phyloP scores from a whole-genome alignment of 106 monocot species.

The Xerophyta viscosa region DNA sequence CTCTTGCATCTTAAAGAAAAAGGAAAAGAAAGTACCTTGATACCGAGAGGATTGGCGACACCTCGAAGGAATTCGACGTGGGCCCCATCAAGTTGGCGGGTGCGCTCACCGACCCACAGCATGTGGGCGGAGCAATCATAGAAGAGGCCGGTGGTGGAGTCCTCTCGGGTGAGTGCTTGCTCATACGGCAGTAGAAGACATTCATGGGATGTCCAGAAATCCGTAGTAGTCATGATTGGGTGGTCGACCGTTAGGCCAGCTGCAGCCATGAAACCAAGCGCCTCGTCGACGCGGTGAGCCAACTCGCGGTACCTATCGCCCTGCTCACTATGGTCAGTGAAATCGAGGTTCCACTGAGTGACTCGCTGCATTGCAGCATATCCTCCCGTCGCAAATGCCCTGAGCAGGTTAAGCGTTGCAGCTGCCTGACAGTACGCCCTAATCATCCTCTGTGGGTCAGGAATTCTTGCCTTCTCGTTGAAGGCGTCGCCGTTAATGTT shows the following conservation, averaged over 20 bases:
- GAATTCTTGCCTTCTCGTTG: constrained; percentile 32
- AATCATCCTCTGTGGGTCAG: constrained; percentile 66
- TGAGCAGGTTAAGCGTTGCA: constrained; percentile 39
- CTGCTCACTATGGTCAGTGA: constrained; percentile 69
- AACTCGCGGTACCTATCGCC: constrained; percentile 64
- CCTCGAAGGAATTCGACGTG: constrained; percentile 89
- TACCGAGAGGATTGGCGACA: constrained; percentile 72
- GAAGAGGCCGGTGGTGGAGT: constrained; percentile 61
- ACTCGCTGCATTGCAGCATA: constrained; percentile 72
- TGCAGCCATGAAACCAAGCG: constrained; percentile 63
- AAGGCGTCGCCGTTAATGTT: constrained; percentile 42
- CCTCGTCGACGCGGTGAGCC: constrained; percentile 60
- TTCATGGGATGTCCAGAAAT: constrained; percentile 75
- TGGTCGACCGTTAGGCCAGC: constrained; percentile 56
- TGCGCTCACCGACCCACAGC: constrained; percentile 90
- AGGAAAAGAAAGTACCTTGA: constrained; percentile 70
- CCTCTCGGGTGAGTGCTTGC: constrained; percentile 60
- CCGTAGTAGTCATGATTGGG: constrained; percentile 61
- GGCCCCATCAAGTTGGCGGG: constrained; percentile 82
- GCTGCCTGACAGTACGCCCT: constrained; percentile 49
- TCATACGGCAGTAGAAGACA: constrained; percentile 73
- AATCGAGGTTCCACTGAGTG: constrained; percentile 75
- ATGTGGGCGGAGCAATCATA: constrained; percentile 79
- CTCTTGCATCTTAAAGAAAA: too few relatives aligned
- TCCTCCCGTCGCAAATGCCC: constrained; percentile 51